phyloP scores from a whole-genome alignment of 2,329 filamentous ascomycete genomes.

The Alternaria postmessia region DNA sequence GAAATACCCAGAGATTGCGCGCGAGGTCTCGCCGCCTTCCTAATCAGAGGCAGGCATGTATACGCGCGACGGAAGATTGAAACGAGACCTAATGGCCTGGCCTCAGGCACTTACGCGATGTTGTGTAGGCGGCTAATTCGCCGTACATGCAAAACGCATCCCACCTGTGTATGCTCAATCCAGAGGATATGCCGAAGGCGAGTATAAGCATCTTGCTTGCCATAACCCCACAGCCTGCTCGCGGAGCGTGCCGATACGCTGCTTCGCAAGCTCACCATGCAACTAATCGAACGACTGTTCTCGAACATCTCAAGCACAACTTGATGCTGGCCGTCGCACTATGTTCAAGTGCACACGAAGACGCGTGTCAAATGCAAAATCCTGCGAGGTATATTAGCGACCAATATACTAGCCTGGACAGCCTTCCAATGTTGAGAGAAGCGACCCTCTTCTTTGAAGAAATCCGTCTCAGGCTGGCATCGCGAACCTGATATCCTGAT shows the following conservation, averaged over 20 bases:
- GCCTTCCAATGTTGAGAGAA: neutral
- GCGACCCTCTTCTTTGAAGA: neutral
- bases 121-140: constrained; percentile 2
- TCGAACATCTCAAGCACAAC: neutral
- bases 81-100: constrained; percentile 7
- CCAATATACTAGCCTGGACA: neutral
- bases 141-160: constrained; percentile 4
- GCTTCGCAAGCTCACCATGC: neutral
- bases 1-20: constrained; percentile 35
- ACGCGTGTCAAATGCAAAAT: neutral
- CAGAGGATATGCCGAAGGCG: neutral
- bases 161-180: neutral
- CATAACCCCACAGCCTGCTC: constrained; percentile 6
- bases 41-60: constrained; percentile 1
- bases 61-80: constrained; percentile 5
- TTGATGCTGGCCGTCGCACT: neutral
- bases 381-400: constrained; percentile 1
- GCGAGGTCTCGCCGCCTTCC: constrained; percentile 22
- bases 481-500: neutral
- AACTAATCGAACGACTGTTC: neutral
- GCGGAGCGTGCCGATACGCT: neutral
- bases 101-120: neutral
- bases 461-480: neutral
- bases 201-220: constrained; percentile 8
- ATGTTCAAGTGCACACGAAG: neutral